Evolutionary conservation across 495 filamentous ascomycete genomes (phyloP).

Genomic region (Penicillium egyptiacum): DNA sequence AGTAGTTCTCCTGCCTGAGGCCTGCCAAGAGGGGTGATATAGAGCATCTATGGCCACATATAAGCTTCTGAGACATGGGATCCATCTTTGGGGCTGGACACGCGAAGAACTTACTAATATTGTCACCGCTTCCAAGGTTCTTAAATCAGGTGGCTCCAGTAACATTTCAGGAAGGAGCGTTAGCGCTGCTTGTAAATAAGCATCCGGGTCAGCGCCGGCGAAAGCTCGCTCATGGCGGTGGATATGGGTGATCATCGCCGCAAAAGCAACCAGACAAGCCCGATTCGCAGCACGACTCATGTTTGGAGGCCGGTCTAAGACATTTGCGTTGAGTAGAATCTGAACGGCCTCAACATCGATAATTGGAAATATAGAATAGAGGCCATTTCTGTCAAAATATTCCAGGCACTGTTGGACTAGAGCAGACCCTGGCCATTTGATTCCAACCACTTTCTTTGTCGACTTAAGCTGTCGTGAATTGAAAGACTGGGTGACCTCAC

Average conservation of each 20-base stretch:
- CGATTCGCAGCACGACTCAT: slow-evolving; percentile 16
- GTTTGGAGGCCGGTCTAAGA: slow-evolving; percentile 15
- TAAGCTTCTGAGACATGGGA: not conserved
- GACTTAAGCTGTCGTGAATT: slow-evolving; percentile 5
- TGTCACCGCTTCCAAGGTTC: slow-evolving; percentile 27
- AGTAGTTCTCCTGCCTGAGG: slow-evolving; percentile 24
- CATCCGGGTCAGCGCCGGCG: slow-evolving; percentile 22
- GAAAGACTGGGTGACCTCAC: slow-evolving; percentile 18
- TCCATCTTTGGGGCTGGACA: not conserved
- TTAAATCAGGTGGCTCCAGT: slow-evolving; percentile 23
- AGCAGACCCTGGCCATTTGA: slow-evolving; percentile 21
- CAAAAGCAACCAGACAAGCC: slow-evolving; percentile 29
- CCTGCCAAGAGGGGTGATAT: slow-evolving; percentile 26
- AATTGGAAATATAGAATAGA: slow-evolving; percentile 32
- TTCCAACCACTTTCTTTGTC: not conserved
- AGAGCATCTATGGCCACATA: slow-evolving; percentile 20
- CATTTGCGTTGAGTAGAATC: slow-evolving; percentile 20
- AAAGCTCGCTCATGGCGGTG: slow-evolving; percentile 29
- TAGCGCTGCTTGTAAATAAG: slow-evolving; percentile 27
- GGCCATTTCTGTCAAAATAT: slow-evolving; percentile 21
- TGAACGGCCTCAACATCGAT: slow-evolving; percentile 20
- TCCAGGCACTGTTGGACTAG: slow-evolving; percentile 25
- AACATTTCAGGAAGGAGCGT: slow-evolving; percentile 23
- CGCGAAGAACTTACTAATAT: slow-evolving; percentile 23
- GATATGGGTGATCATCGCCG: slow-evolving; percentile 27